Evolutionary conservation across 176 grass and related monocot genomes (phyloP), one percentile per base, ranked within the genome.

Genomic region (Oryza glaberrima): DNA sequence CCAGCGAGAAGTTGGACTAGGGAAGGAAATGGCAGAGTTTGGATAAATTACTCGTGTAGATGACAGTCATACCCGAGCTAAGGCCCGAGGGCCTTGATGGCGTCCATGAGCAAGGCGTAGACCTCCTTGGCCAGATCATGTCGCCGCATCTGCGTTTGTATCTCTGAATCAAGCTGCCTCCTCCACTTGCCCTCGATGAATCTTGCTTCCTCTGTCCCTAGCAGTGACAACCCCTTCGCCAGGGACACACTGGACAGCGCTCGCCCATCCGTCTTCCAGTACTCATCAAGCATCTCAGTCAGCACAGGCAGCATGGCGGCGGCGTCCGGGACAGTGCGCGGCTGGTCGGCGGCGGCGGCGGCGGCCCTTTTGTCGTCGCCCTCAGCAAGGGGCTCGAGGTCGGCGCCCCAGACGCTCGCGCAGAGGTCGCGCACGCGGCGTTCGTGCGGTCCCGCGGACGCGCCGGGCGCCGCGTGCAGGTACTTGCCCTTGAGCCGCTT

Each of bases 401-500:
- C 63, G 16, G 60, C 52, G 61, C 90, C 93, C 94, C 94, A 97
- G 3, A 97, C 67, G 35, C 82, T 76, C 38, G 66, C 66, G 41
- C 87, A 94, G 64, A 97, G 80, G 77, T 81, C 47, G 87, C 88
- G 87, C 67, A 97, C 17, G 65, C 79, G 85, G 44, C 76, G 87
- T 34, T 97, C 89, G 75, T 83, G 85, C 47, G 82, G 79, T 52
- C 84, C 77, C 0, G 36, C 67, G 5, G 70, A 22, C 87, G 78
- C 80, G 2, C 61, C 35, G 3, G 47, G 65, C 12, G 70, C 44
- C 0, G 71, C 70, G 87, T 84, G 83, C 44, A 91, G 68, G 82
- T 82, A 95, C 90, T 98, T 95, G 84, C 90, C 82, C 88, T 98
- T 98, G 75, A 98, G 90, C 26, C 91, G 90, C 92, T 93, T 94